phyloP scores from a whole-genome alignment of 2,329 filamentous ascomycete genomes.

The Dothideomycetidae sp. region DNA sequence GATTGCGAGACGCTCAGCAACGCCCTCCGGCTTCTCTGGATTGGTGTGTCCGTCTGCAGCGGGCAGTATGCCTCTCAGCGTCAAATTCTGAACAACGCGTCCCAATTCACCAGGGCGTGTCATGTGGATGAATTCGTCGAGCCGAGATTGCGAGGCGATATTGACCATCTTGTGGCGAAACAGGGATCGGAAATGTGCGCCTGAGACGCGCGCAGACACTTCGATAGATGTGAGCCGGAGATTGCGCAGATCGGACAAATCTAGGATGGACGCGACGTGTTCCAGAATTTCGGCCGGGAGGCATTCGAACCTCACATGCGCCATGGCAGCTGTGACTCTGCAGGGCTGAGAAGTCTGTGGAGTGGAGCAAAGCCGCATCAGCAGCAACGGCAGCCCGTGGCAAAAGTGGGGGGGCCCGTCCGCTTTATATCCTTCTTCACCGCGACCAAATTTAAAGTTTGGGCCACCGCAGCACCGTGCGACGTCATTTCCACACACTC shows the following conservation, averaged over 20 bases:
- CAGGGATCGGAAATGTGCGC: neutral
- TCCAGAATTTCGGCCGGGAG: neutral
- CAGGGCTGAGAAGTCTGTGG: no score
- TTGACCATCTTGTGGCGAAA: neutral
- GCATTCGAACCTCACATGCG: no score
- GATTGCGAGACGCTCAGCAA: neutral
- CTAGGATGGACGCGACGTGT: neutral
- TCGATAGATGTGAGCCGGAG: neutral
- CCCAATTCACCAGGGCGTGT: neutral
- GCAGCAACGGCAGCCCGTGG: no score
- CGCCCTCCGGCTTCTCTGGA: neutral
- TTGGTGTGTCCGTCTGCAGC: neutral
- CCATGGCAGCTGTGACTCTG: no score
- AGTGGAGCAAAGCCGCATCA: no score
- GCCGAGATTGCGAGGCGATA: neutral
- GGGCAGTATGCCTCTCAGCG: neutral
- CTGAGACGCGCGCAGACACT: neutral
- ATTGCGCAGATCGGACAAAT: neutral
- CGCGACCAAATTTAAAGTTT: no score
- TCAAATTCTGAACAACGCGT: neutral
- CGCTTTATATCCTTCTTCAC: no score
- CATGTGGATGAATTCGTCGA: neutral
- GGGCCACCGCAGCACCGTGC: no score
- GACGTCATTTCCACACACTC: no score
- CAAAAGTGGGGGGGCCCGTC: no score